phyloP scores from a whole-genome alignment of 1,139 yeast genomes.

The Candida sp. region DNA sequence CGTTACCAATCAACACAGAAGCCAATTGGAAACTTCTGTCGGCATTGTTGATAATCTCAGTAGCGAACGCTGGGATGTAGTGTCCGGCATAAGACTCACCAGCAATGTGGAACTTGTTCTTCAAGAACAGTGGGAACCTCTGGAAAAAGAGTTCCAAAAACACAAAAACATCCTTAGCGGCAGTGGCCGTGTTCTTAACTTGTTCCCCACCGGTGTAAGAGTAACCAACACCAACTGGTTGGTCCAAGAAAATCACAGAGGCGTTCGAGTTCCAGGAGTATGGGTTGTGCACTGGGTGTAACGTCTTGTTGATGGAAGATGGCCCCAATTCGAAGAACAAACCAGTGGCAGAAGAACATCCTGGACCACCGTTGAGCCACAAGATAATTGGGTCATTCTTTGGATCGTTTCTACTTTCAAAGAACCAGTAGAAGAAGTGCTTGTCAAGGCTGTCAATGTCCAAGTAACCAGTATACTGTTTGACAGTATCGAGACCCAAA shows the following conservation, averaged over 20 bases:
- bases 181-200: slow-evolving; percentile 67
- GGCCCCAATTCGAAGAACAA: slow-evolving; percentile 92
- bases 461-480: slow-evolving; percentile 70
- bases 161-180: slow-evolving; percentile 80
- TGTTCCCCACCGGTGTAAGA: slow-evolving; percentile 64
- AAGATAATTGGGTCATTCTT: slow-evolving; percentile 80
- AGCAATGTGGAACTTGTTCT: slow-evolving; percentile 76
- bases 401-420: slow-evolving; percentile 92
- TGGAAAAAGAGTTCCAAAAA: slow-evolving; percentile 79
- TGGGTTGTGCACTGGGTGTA: slow-evolving; percentile 78
- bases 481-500: slow-evolving; percentile 57
- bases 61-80: slow-evolving; percentile 80
- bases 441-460: slow-evolving; percentile 60
- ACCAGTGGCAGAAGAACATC: slow-evolving; percentile 92
- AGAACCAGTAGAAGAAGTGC: slow-evolving; percentile 88
- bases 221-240: slow-evolving; percentile 92
- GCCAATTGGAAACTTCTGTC: slow-evolving; percentile 70
- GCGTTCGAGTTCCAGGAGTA: slow-evolving; percentile 91
- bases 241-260: slow-evolving; percentile 89
- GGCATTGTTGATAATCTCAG: slow-evolving; percentile 68
- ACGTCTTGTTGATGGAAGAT: slow-evolving; percentile 65
- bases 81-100: slow-evolving; percentile 94
- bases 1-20: slow-evolving; percentile 83
- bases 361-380: slow-evolving; percentile 95
- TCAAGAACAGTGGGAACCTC: slow-evolving; percentile 65